Conservation (phyloP, 2,329 filamentous ascomycete genomes). For the Leptodontidium sp. region DNA sequence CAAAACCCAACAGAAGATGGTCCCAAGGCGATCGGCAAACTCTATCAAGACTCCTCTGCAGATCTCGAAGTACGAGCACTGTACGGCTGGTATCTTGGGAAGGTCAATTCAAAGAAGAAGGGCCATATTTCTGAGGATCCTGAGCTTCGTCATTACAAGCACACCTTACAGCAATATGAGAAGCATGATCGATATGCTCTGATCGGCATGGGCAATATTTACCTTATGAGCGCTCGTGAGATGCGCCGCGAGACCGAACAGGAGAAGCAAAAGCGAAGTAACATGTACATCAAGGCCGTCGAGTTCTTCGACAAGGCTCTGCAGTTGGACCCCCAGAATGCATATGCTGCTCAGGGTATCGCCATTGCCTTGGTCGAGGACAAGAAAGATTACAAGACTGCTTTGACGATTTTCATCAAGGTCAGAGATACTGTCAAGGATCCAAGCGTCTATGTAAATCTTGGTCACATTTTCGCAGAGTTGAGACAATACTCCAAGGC, state of each 20-base stretch:
- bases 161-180: conserved; percentile 91
- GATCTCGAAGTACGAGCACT: conserved; percentile 92
- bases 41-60: conserved; percentile 83
- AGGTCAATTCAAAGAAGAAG: conserved; percentile 79
- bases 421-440: conserved; percentile 91
- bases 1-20: conserved; percentile 85
- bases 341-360: conserved; percentile 94
- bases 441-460: conserved; percentile 86
- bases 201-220: conserved; percentile 94
- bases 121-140: conserved; percentile 86
- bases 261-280: conserved; percentile 89
- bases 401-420: conserved; percentile 88
- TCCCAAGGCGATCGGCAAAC: conserved; percentile 82
- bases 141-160: conserved; percentile 94
- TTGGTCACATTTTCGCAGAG: conserved; percentile 93
- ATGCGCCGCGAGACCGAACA: conserved; percentile 91
- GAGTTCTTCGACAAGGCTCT: conserved; percentile 99
- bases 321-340: conserved; percentile 93
- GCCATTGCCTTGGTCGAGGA: conserved; percentile 95
- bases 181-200: conserved; percentile 98
- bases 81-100: conserved; percentile 95
- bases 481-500: conserved; percentile 89
- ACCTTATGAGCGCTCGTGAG: conserved; percentile 85
- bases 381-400: conserved; percentile 85
- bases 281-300: conserved; percentile 88